Percentiles rank a stretch among this genome's conserved stretches.
Evolutionary conservation across 257 asterid species (phyloP).

Genomic region (Solanum virginianum): DNA sequence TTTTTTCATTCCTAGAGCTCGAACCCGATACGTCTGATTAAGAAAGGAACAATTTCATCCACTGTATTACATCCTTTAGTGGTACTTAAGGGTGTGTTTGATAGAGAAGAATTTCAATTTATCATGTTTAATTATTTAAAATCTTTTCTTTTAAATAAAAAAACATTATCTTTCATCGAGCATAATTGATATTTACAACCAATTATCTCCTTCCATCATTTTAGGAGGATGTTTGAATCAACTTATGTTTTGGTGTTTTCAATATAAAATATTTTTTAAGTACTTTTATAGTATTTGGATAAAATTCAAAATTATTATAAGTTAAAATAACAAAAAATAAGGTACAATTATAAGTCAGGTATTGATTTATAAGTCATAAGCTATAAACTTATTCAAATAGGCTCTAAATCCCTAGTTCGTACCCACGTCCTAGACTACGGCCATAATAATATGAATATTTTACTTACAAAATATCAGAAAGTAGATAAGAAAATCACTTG

Average conservation of each 20-base stretch:
- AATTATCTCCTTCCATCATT: not conserved
- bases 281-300: no score
- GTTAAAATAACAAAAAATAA: not conserved
- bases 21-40: no score
- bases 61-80: no score
- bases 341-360: not conserved
- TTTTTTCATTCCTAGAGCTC: no score
- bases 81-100: not conserved
- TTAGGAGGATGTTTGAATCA: not conserved
- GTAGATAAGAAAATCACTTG: not conserved
- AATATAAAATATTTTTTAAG: no score
- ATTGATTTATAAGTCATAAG: not conserved
- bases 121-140: not conserved
- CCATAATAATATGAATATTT: not conserved
- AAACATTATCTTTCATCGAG: no score
- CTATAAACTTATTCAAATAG: not conserved
- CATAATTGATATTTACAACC: not conserved
- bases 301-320: not conserved
- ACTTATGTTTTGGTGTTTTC: not conserved
- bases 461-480: not conserved
- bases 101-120: not conserved
- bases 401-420: not conserved
- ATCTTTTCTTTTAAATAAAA: not conserved
- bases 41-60: no score
- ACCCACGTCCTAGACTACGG: not conserved